A percentile compares a stretch with the other conserved stretches of the same genome.
Evolutionary conservation across 2,329 filamentous ascomycete species (phyloP).

Genomic region (Bipolaris bicolor): DNA sequence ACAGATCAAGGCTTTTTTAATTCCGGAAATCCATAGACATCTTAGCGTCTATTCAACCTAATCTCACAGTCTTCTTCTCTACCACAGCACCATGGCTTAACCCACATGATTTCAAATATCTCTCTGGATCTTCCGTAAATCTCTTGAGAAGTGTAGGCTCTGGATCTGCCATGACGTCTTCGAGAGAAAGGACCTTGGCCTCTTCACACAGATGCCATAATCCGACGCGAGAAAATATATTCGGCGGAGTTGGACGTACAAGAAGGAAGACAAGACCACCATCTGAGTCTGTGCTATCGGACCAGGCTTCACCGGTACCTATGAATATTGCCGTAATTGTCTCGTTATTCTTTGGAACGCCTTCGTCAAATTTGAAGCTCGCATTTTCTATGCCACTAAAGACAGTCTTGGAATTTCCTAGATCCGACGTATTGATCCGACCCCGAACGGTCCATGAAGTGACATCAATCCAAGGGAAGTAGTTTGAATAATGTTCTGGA

Average conservation of each 20-base stretch:
- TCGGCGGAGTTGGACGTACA: not conserved
- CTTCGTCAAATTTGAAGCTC: not conserved
- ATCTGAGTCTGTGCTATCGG: too few relatives aligned
- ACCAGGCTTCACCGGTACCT: not conserved
- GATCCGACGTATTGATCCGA: too few relatives aligned
- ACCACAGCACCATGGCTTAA: not conserved
- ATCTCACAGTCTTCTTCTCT: not conserved
- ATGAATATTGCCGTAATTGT: not conserved
- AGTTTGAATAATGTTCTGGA: not conserved
- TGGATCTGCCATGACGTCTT: too few relatives aligned
- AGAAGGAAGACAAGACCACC: not conserved
- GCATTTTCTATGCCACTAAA: not conserved
- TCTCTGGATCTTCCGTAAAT: not conserved
- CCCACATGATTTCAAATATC: not conserved
- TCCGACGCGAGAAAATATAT: not conserved
- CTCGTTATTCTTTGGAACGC: not conserved
- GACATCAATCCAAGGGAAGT: not conserved
- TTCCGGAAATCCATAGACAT: too few relatives aligned
- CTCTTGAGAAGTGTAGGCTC: not conserved
- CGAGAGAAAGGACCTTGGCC: too few relatives aligned
- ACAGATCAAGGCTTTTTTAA: too few relatives aligned
- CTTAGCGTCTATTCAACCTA: not conserved
- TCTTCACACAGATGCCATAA: not conserved
- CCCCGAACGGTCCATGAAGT: not conserved
- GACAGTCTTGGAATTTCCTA: not conserved